Base-by-base conservation (phyloP, 805 yeast species). In the Candida tibetensis region DNA sequence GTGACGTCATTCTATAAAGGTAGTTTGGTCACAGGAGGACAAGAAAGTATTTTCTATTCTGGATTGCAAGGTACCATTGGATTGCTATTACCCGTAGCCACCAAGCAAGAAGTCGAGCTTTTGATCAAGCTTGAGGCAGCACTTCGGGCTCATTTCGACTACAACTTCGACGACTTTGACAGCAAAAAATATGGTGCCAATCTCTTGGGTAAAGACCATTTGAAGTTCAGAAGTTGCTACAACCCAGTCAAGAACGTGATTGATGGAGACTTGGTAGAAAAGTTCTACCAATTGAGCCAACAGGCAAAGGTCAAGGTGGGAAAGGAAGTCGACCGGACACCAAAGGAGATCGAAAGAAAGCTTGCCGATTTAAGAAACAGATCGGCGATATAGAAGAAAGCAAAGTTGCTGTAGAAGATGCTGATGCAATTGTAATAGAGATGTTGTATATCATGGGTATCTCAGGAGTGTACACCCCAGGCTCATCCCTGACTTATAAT, bases 51-150 rank as follows among this genome's bases (percentile, higher is more conserved):
- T 0, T 39, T 87, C 1, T 89, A 85, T 53, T 66, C 82, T 0
- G 93, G 96, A 1, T 47, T 93, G 2, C 86, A 82, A 49, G 99
- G 99, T 0, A 77, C 87, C 0, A 58, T 93, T 14, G 96, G 96
- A 0, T 66, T 78, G 2, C 52, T 93, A 17, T 60, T 78, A 10
- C 96, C 99, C 1, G 52, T 91, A 28, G 51, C 73, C 9, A 73
- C 86, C 0, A 63, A 71, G 32, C 69, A 72, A 17, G 96, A 91
- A 44, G 74, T 76, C 17, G 72, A 72, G 30, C 76, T 80, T 44
- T 72, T 87, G 52, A 57, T 58, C 25, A 72, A 66, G 27, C 57
- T 90, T 22, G 85, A 87, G 49, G 55, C 59, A 6, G 55, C 62
- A 7, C 56, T 80, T 44, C 51, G 74, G 6, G 52, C 62, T 13